Base-by-base conservation (phyloP, 805 yeast species). In the Lipomyces orientalis region DNA sequence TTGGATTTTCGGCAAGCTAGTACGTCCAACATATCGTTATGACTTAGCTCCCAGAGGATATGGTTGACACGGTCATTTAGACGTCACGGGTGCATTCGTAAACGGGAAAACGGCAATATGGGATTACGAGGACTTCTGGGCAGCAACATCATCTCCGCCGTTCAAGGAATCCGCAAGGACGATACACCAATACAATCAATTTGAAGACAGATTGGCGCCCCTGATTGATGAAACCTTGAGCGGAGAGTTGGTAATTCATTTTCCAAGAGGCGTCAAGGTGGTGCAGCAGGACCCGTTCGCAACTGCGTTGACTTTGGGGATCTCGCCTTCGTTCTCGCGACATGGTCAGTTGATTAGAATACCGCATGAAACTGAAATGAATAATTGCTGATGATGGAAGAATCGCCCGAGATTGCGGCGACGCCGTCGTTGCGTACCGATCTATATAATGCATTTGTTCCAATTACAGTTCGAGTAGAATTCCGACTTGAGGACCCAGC, bases 1-100 rank as follows among this genome's bases (percentile, higher is more conserved):
- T 80, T 95, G 61, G 98, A 95, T 76, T 91, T 97, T 67, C 85
- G 97, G 62, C 91, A 91, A 56, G 73, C 78, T 31, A 58, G 60
- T 65, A 83, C 90, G 80, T 62, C 10, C 19, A 35, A 16, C n/a
- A 3, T 43, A 5, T 35, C 19, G 9, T 7, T 33, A 19, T 22
- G 12, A 8, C 1, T 60, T n/a, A 25, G 9, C 25, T 8, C 34
- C 14, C n/a, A 1, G 4, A n/a, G 49, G n/a, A 31, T n/a, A 4
- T 31, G 51, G 19, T 31, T 33, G 39, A 37, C 25, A 5, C 29
- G 14, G 14, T 43, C 29, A 3, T 10, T 43, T 39, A 69, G 81
- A 81, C 49, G 85, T 95, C 49, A 83, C 84, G 31, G 85, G 86
- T 33, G 89, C 92, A 5, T 81, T 81, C 46, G 85, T 95, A 55